Conservation (phyloP, 1,284 basidiomycete genomes). For the Cutaneotrichosporon sp. region DNA sequence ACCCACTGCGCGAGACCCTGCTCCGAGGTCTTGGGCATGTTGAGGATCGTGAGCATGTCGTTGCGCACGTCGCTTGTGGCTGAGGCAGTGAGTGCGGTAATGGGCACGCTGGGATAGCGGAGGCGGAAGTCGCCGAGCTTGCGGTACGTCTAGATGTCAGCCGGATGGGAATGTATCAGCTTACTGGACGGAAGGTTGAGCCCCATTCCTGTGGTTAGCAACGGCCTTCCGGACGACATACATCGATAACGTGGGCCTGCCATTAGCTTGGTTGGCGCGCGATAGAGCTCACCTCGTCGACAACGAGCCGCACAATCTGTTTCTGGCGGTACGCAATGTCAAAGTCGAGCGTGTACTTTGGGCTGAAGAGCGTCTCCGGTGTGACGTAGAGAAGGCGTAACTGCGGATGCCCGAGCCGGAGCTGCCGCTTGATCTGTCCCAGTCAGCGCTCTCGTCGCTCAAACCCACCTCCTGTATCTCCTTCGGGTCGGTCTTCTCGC, state of each 20-base stretch:
- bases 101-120: constrained; percentile 68
- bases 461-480: constrained; percentile 61
- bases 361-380: constrained; percentile 68
- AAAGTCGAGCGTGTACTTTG: constrained; percentile 62
- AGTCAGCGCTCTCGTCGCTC: background rate
- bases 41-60: constrained; percentile 68
- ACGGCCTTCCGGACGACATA: background rate
- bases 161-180: background rate
- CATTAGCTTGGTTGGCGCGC: constrained; percentile 8
- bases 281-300: constrained; percentile 67
- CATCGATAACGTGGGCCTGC: constrained; percentile 80
- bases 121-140: constrained; percentile 69
- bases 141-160: constrained; percentile 62
- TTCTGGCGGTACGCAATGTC: constrained; percentile 59
- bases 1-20: constrained; percentile 64
- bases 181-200: constrained; percentile 66
- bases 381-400: constrained; percentile 75
- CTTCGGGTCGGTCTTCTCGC: constrained; percentile 63
- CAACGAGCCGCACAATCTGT: constrained; percentile 68
- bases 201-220: constrained; percentile 66
- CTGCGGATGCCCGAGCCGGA: constrained; percentile 63
- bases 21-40: constrained; percentile 55
- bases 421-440: constrained; percentile 64
- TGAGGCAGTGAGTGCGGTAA: constrained; percentile 62
- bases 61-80: constrained; percentile 63